Evolutionary conservation across 1,284 basidiomycete species (phyloP).

Genomic region (Takashimella koratensis): DNA sequence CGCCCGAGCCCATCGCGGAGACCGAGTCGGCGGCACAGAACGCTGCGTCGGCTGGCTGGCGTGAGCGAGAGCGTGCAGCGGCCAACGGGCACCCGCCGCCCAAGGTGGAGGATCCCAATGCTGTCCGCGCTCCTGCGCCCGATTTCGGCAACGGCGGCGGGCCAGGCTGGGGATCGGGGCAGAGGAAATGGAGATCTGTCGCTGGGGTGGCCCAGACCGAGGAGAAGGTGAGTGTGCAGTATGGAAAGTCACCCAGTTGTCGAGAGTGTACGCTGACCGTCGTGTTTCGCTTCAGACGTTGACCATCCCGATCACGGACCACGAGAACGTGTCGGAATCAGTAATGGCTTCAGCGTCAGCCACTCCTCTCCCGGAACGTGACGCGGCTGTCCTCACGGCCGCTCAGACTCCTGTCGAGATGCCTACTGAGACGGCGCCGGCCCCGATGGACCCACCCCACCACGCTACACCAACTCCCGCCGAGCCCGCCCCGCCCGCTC

Average conservation of each 20-base stretch:
- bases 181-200: slow-evolving; percentile 43
- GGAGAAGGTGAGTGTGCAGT: slow-evolving; percentile 16
- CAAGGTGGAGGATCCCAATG: slow-evolving; percentile 2
- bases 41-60: neutral
- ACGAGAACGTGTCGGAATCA: slow-evolving; percentile 22
- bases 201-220: slow-evolving; percentile 21
- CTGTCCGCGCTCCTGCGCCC: slow-evolving; percentile 2
- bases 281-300: slow-evolving; percentile 15
- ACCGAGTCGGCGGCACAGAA: neutral
- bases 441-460: slow-evolving; percentile 1
- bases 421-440: slow-evolving; percentile 1
- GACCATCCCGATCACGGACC: slow-evolving; percentile 16
- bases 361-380: slow-evolving; percentile 39
- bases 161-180: slow-evolving; percentile 42
- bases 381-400: slow-evolving; percentile 28
- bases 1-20: slow-evolving; percentile 7
- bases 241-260: slow-evolving; percentile 11
- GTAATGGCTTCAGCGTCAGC: slow-evolving; percentile 37
- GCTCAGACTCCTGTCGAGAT: slow-evolving; percentile 2
- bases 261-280: neutral
- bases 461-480: slow-evolving; percentile 8
- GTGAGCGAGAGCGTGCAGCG: neutral
- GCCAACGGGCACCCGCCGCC: neutral
- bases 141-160: slow-evolving; percentile 33
- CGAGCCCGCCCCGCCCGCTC: slow-evolving; percentile 9